These are phyloP conservation scores for Neospermospora avenae DNA, from an alignment of 2,329 filamentous ascomycete species.

Conservation along the genomic window DNA sequence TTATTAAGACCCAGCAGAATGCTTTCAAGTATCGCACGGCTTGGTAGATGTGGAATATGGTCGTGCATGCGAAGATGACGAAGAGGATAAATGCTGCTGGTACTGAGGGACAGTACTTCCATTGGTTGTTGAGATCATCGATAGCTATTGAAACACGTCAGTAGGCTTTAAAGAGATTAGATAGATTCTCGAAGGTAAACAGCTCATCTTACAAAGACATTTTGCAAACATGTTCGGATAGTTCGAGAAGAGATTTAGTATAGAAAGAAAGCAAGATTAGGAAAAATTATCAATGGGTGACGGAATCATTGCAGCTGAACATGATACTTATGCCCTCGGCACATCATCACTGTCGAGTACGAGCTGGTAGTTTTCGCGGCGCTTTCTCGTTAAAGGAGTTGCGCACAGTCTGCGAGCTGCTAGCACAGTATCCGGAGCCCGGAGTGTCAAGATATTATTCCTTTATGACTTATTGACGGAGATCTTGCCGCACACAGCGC, in stretches of 20 bases:
- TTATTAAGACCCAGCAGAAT: constrained; percentile 44
- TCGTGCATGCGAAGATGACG: constrained; percentile 34
- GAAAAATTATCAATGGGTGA: no score
- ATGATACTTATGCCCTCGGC: neutral
- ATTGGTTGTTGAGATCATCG: constrained; percentile 21
- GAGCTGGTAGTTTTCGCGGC: neutral
- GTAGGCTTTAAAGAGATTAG: neutral
- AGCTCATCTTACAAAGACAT: neutral
- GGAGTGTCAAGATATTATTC: neutral
- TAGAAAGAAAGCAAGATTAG: neutral
- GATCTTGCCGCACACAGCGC: neutral
- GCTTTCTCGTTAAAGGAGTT: neutral
- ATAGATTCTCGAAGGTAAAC: no score
- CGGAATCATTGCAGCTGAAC: no score
- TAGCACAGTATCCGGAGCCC: neutral
- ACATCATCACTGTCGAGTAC: neutral
- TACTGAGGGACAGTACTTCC: constrained; percentile 37
- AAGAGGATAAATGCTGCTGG: constrained; percentile 36
- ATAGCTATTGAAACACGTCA: neutral
- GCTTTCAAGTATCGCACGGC: constrained; percentile 35
- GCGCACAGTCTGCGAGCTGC: neutral
- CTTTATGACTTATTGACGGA: no score
- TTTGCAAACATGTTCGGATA: neutral
- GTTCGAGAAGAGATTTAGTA: neutral
- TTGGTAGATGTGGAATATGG: constrained; percentile 33